Conservation (phyloP, 441 rosid genomes). For the Theobroma grandiflorum region DNA sequence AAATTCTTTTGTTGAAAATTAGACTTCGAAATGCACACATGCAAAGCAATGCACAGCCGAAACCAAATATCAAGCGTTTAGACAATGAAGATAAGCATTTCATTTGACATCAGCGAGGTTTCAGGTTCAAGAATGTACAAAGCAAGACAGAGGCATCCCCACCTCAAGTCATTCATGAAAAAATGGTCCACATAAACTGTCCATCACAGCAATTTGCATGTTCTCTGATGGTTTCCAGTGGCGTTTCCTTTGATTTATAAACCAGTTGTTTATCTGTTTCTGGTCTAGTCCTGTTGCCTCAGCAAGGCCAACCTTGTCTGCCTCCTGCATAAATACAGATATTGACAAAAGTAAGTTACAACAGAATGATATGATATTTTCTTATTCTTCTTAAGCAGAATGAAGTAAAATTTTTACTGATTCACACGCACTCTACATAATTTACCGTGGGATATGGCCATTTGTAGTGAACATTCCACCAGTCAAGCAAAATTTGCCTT, state of each 20-base stretch:
- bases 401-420: background rate
- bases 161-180: constrained; percentile 31
- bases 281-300: constrained; percentile 65
- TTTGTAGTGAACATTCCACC: constrained; percentile 71
- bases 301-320: constrained; percentile 57
- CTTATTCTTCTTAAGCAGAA: background rate
- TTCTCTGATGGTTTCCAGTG: constrained; percentile 71
- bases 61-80: background rate
- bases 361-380: background rate
- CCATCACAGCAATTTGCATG: constrained; percentile 56
- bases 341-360: background rate
- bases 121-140: constrained; percentile 26
- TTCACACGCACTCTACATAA: background rate
- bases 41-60: too few species aligned
- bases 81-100: background rate
- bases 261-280: constrained; percentile 75
- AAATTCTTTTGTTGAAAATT: too few species aligned
- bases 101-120: background rate
- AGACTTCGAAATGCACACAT: background rate
- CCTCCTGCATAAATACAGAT: constrained; percentile 43
- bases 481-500: constrained; percentile 53
- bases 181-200: constrained; percentile 45
- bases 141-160: background rate
- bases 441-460: constrained; percentile 85
- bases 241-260: constrained; percentile 71